Base-by-base conservation (phyloP, 2,329 filamentous ascomycete species). In the Penicillium italicum region DNA sequence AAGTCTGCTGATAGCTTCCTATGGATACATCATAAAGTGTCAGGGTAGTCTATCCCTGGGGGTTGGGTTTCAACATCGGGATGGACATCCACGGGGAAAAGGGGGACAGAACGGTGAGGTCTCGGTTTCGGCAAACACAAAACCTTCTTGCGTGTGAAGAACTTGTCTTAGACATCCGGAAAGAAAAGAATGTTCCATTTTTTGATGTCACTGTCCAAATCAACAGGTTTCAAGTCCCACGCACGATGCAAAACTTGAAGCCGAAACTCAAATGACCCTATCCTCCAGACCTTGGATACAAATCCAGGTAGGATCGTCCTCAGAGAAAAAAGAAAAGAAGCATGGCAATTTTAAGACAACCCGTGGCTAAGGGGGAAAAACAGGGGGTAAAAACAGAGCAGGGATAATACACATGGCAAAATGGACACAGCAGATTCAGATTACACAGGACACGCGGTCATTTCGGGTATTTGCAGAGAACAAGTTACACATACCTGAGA, bases 1-100 rank as follows among this genome's bases (percentile, higher is more conserved):
- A 26, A 87, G 74, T 52, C 83, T 79, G 40, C 80, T 75, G 65
- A 87, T 76, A 37, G 83, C 84, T 65, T 71, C 69, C 77, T 79
- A 60, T 51, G 3, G n/a, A 38, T 34, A 18, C 33, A 38, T 50
- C 37, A 43, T n/a, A 49, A 49, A 40, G 36, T 41, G 28, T 37
- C 31, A 28, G 18, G 20, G 30, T 12, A 12, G 26, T 38, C 24
- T 12, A 14, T 34, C n/a, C 50, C 56, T 55, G 24, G 50, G 53
- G 53, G 47, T 50, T 44, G 49, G 42, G 58, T 63, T 40, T 63
- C 57, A 62, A 55, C 28, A 51, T 40, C 40, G 58, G 63, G 63
- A 63, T 65, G 62, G 34, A 34, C 62, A 65, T 62, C 60, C 62
- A 62, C 55, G 53, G 57, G 51, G 18, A 22, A 12, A 47, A 7